Evolutionary conservation across 1,139 yeast genomes (phyloP), one percentile per base, ranked within the genome.

Genomic region (Protomyces pachydermus): DNA sequence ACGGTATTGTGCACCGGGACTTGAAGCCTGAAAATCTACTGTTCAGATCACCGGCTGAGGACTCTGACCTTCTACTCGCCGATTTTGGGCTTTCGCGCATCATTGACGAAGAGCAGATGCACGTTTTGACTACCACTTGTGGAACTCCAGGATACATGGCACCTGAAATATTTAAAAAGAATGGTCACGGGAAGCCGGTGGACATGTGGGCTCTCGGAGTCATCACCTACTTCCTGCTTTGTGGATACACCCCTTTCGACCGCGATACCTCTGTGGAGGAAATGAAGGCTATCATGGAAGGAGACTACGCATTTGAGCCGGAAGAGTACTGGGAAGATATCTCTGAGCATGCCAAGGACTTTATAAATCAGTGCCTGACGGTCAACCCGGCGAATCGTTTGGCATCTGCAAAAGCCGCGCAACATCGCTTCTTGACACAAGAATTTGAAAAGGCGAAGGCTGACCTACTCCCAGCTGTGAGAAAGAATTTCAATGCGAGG

Each of bases 11-110:
- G 14, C 98, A 93, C 74, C 81, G 98, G 62, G 98, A 93, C 75
- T 79, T 93, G 69, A 93, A 93, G 74, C 97, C 98, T 0, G 98
- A 93, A 73, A 93, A 93, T 71, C 83, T 93, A 62, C 77, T 93
- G 65, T 79, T 91, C 67, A 73, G 74, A 39, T 74, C 79, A 5
- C 70, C 74, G 25, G 78, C 74, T 56, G 76, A 74, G 57, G 77
- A 80, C 51, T 80, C 80, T 53, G 83, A 81, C 69, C 74, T 86
- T 58, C 77, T 87, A 56, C 77, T 87, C 61, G 91, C 89, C 2
- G 95, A 87, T 74, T 87, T 87, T 74, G 93, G 95, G 1, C 76
- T 86, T 42, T 83, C 88, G 8, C 76, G 80, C 3, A 77, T 78
- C 56, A 75, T 78, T 16, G 80, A 78, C 65, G 80, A 77, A 64